phyloP scores from a whole-genome alignment of 2,329 filamentous ascomycete genomes.

The Albophoma yamanashiensis region DNA sequence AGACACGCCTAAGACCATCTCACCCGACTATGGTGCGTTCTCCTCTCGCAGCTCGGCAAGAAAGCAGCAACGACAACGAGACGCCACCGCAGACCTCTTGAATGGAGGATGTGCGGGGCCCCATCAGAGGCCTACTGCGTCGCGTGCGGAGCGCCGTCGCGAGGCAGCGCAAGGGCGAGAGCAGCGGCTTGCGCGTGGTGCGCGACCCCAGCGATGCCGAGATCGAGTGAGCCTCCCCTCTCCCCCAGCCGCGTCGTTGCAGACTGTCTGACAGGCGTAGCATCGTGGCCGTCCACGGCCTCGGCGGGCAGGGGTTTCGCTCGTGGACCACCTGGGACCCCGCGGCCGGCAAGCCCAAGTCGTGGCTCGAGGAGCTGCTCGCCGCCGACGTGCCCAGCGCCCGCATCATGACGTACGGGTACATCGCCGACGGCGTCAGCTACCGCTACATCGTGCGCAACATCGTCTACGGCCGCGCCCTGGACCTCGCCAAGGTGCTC shows the following conservation, averaged over 20 bases:
- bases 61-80: neutral
- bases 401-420: conserved; percentile 15
- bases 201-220: conserved; percentile 11
- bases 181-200: conserved; percentile 9
- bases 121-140: conserved; percentile 11
- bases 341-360: conserved; percentile 8
- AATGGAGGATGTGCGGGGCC: conserved; percentile 12
- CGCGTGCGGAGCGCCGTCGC: conserved; percentile 11
- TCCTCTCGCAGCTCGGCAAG: neutral
- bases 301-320: conserved; percentile 14
- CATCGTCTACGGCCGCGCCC: conserved; percentile 12
- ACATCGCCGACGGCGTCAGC: conserved; percentile 10
- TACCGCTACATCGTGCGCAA: conserved; percentile 13
- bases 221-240: conserved; percentile 10
- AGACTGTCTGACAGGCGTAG: conserved; percentile 1
- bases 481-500: conserved; percentile 12
- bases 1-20: neutral
- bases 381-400: conserved; percentile 13
- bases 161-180: conserved; percentile 6
- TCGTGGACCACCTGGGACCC: conserved; percentile 13
- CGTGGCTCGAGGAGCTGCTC: conserved; percentile 14
- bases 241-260: neutral
- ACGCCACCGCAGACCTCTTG: neutral
- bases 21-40: neutral
- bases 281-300: conserved; percentile 16